phyloP scores from a whole-genome alignment of 2,329 filamentous ascomycete species.

The Coccinonectria pachysandricola region DNA sequence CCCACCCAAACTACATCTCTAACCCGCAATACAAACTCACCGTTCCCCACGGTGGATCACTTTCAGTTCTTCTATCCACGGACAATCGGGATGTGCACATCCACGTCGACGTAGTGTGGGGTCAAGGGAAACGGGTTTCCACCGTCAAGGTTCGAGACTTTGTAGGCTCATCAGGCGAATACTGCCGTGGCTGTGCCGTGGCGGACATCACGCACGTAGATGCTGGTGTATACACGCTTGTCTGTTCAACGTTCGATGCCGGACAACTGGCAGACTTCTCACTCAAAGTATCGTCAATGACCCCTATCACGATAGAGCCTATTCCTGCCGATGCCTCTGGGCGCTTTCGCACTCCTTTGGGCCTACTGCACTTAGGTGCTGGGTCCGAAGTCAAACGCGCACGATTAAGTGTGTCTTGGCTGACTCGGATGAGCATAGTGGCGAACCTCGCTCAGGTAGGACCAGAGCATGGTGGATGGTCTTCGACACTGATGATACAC shows the following conservation, averaged over 20 bases:
- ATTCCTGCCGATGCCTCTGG: conserved; percentile 69
- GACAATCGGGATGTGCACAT: conserved; percentile 58
- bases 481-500: conserved; percentile 49
- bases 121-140: conserved; percentile 59
- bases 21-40: conserved; percentile 79
- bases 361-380: conserved; percentile 41
- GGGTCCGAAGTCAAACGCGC: conserved; percentile 31
- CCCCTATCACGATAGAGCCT: conserved; percentile 43
- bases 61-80: conserved; percentile 67
- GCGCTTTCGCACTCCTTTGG: conserved; percentile 50
- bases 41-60: conserved; percentile 43
- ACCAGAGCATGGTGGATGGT: conserved; percentile 11
- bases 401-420: conserved; percentile 28
- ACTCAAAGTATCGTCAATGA: conserved; percentile 60
- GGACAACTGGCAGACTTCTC: conserved; percentile 66
- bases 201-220: conserved; percentile 52
- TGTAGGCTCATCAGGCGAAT: conserved; percentile 76
- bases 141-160: conserved; percentile 66
- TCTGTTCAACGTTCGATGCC: conserved; percentile 83
- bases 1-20: conserved; percentile 62
- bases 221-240: conserved; percentile 70
- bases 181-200: conserved; percentile 68
- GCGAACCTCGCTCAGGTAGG: conserved; percentile 20
- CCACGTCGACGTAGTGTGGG: conserved; percentile 78
- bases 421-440: conserved; percentile 45